phyloP scores from a whole-genome alignment of 352 stramenopile genomes.

The Pythium biforme region DNA sequence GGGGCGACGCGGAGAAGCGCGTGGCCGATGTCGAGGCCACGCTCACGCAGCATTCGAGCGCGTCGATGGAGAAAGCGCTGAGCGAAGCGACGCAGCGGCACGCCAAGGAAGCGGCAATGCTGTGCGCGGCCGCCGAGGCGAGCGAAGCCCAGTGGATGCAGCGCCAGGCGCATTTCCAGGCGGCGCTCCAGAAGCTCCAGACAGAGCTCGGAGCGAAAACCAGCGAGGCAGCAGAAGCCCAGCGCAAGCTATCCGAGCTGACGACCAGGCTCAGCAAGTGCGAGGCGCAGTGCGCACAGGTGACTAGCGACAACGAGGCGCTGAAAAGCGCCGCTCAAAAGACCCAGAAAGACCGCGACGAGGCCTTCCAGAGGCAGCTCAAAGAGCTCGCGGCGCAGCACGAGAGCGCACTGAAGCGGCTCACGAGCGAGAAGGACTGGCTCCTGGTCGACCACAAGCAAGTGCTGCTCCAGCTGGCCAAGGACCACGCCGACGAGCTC shows the following conservation, averaged over 20 bases:
- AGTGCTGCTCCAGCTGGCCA: slow-evolving; percentile 4
- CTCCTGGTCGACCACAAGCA: slow-evolving; percentile 18
- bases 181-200: slow-evolving; percentile 20
- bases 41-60: slow-evolving; percentile 21
- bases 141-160: slow-evolving; percentile 14
- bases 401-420: slow-evolving; percentile 31
- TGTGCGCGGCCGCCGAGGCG: background rate
- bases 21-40: slow-evolving; percentile 6
- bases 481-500: slow-evolving; percentile 12
- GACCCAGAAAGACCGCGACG: slow-evolving; percentile 45
- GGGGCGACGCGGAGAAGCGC: background rate
- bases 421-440: slow-evolving; percentile 19
- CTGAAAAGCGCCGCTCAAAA: slow-evolving; percentile 32
- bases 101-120: slow-evolving; percentile 18
- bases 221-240: background rate
- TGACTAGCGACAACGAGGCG: slow-evolving; percentile 32
- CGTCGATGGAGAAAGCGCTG: slow-evolving; percentile 28
- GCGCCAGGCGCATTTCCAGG: slow-evolving; percentile 21
- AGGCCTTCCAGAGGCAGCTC: slow-evolving; percentile 38
- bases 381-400: slow-evolving; percentile 32
- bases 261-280: slow-evolving; percentile 17
- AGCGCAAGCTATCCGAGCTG: slow-evolving; percentile 11
- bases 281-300: slow-evolving; percentile 30
- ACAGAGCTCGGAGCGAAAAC: slow-evolving; percentile 13
- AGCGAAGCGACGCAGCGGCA: slow-evolving; percentile 30